Conservation (phyloP, 2,329 filamentous ascomycete genomes). For the Cyphellophora europaea region DNA sequence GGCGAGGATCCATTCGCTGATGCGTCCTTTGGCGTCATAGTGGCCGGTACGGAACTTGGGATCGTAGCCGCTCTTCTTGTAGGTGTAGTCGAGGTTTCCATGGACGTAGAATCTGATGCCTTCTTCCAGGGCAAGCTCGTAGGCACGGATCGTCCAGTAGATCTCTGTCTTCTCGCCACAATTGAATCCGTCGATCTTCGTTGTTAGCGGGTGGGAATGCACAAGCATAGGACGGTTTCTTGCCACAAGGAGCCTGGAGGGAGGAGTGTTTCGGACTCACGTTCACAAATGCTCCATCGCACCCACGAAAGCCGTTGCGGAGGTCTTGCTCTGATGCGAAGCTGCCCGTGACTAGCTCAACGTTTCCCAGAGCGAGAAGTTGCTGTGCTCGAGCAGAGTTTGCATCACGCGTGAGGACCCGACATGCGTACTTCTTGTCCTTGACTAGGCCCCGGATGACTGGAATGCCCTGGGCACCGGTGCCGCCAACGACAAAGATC, state of each 20-base stretch:
- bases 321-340: slow-evolving; percentile 38
- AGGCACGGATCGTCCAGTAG: slow-evolving; percentile 32
- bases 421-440: slow-evolving; percentile 30
- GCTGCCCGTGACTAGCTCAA: slow-evolving; percentile 39
- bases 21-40: slow-evolving; percentile 38
- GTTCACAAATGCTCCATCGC: slow-evolving; percentile 44
- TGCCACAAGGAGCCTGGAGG: too few species aligned
- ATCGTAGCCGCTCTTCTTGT: slow-evolving; percentile 40
- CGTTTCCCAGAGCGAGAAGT: slow-evolving; percentile 34
- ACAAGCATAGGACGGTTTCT: too few species aligned
- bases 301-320: slow-evolving; percentile 34
- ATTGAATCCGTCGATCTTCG: slow-evolving; percentile 43
- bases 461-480: slow-evolving; percentile 43
- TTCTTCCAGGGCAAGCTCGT: slow-evolving; percentile 26
- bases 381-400: slow-evolving; percentile 32
- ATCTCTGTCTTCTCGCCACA: slow-evolving; percentile 43
- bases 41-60: slow-evolving; percentile 38
- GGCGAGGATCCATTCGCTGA: slow-evolving; percentile 36
- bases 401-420: slow-evolving; percentile 40
- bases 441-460: slow-evolving; percentile 33
- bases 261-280: too few species aligned
- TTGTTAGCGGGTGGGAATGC: neutral
- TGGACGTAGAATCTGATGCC: slow-evolving; percentile 36
- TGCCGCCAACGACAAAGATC: slow-evolving; percentile 37
- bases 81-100: slow-evolving; percentile 41